Percentiles rank a stretch among this genome's conserved stretches.
phyloP scores from a whole-genome alignment of 306 rosid species.

The Vigna nakashimae region DNA sequence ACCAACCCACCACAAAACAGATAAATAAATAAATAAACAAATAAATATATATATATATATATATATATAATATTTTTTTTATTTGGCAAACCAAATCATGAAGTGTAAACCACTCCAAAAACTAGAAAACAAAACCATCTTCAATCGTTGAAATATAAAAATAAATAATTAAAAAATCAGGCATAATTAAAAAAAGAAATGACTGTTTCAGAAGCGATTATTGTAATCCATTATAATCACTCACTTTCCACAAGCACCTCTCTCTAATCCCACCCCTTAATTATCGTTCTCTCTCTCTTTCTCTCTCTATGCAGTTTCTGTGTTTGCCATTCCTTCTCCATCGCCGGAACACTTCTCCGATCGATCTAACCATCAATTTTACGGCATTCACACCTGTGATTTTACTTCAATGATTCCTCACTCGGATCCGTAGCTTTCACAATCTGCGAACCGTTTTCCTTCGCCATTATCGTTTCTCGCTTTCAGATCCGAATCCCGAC shows the following conservation, averaged over 20 bases:
- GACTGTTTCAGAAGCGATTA: slow-evolving; percentile 30
- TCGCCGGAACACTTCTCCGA: slow-evolving; percentile 68
- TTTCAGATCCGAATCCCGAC: slow-evolving; percentile 61
- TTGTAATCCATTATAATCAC: slow-evolving; percentile 47
- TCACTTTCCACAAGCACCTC: slow-evolving; percentile 21
- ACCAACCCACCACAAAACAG: too few species aligned
- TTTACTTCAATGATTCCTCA: slow-evolving; percentile 54
- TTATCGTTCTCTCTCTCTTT: slow-evolving; percentile 41
- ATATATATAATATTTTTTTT: too few species aligned
- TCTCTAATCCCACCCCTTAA: slow-evolving; percentile 50
- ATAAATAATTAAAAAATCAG: background rate
- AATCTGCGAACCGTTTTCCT: slow-evolving; percentile 17
- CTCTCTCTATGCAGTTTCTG: slow-evolving; percentile 38
- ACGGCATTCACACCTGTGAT: slow-evolving; percentile 61
- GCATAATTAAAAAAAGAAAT: background rate
- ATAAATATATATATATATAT: too few species aligned
- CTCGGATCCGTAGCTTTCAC: slow-evolving; percentile 49
- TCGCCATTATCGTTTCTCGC: slow-evolving; percentile 22
- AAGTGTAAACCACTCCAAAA: slow-evolving; percentile 16
- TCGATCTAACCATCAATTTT: slow-evolving; percentile 53
- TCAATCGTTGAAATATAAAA: background rate
- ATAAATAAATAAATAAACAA: background rate
- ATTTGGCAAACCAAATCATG: background rate
- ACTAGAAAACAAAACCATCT: background rate
- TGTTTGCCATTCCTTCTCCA: slow-evolving; percentile 39